A percentile compares a stretch with the other conserved stretches of the same genome.
phyloP scores from a whole-genome alignment of 495 filamentous ascomycete species.

The Aspergillus incahuasiensis region DNA sequence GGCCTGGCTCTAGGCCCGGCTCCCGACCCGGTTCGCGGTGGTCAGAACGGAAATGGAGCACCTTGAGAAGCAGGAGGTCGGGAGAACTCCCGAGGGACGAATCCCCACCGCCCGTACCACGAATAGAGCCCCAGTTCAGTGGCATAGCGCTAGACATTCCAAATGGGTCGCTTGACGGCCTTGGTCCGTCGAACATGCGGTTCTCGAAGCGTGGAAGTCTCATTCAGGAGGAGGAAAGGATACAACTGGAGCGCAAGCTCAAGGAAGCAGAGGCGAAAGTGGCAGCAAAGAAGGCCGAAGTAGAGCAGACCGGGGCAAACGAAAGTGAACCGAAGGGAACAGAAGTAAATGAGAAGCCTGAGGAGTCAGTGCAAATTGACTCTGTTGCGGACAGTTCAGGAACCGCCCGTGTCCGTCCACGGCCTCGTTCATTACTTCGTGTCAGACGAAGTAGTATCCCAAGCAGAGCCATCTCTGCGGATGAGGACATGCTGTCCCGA shows the following conservation, averaged over 20 bases:
- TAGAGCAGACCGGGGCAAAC: no score
- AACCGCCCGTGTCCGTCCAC: constrained; percentile 40
- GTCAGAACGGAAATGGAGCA: constrained; percentile 44
- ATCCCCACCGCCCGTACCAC: constrained; percentile 31
- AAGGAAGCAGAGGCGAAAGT: constrained; percentile 15
- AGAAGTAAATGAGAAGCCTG: neutral
- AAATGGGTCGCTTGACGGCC: constrained; percentile 45
- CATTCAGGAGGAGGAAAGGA: constrained; percentile 27
- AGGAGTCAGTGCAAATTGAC: constrained; percentile 4
- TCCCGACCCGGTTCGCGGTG: constrained; percentile 33
- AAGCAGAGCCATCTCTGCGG: constrained; percentile 54
- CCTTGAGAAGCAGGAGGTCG: constrained; percentile 32
- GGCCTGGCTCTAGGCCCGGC: constrained; percentile 27
- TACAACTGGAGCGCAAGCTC: constrained; percentile 17
- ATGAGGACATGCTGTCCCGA: constrained; percentile 79
- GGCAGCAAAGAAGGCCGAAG: neutral
- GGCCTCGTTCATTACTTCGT: constrained; percentile 29
- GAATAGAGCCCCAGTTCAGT: constrained; percentile 41
- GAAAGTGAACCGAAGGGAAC: constrained; percentile 1
- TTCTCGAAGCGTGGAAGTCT: constrained; percentile 56
- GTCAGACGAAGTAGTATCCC: constrained; percentile 32
- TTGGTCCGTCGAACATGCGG: constrained; percentile 48
- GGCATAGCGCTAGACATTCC: constrained; percentile 56
- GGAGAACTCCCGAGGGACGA: constrained; percentile 34
- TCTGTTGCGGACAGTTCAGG: constrained; percentile 24